Evolutionary conservation across 1,284 basidiomycete species (phyloP), one percentile per base, ranked within the genome.

Genomic region (Butyriboletus appendiculatus): DNA sequence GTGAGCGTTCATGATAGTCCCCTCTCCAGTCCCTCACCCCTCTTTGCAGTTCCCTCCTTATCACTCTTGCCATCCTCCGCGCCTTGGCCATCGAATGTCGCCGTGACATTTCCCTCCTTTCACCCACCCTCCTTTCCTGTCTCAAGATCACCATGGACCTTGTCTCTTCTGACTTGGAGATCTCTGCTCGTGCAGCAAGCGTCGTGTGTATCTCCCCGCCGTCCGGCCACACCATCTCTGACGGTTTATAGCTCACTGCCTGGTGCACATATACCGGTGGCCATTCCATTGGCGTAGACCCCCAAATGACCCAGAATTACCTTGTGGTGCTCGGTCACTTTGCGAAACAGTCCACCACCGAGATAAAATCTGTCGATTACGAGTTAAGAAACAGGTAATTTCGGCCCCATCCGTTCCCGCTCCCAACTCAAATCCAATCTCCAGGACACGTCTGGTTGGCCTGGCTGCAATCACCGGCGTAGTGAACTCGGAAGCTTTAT

Each of bases 231-330:
- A 11, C 34, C 18, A 8, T 10, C 14, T 40, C 43, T 45, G 15
- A 53, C 47, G 14, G 14, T 43, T 28, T 9, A 14, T 66, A 94
- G 87, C 96, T 98, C 65, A 90, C 88, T 14, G 89, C 94, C 0
- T 94, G 94, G 83, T 89, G 92, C n/a, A 95, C 93, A 7, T 96
- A 88, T 64, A 92, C 94, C 9, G 89, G 95, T 62, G 92, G 94
- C 0, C 82, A 86, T 50, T 75, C 88, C 37, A 85, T 94, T 58
- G 90, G 90, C 43, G 82, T 89, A 28, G 93, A 96, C 66, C 81
- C 83, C 60, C 70, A 69, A 33, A 74, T 92, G 54, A 91, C 91
- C 0, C 77, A 78, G 24, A 79, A 86, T 50, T 97, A 97, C 70
- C 73, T 92, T 43, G 76, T 78, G 4, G 81, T 88, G 28, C 76